These are phyloP conservation scores for Ogataea hybrid DNA, from an alignment of 1,139 yeast genomes.

Conservation along the genomic window DNA sequence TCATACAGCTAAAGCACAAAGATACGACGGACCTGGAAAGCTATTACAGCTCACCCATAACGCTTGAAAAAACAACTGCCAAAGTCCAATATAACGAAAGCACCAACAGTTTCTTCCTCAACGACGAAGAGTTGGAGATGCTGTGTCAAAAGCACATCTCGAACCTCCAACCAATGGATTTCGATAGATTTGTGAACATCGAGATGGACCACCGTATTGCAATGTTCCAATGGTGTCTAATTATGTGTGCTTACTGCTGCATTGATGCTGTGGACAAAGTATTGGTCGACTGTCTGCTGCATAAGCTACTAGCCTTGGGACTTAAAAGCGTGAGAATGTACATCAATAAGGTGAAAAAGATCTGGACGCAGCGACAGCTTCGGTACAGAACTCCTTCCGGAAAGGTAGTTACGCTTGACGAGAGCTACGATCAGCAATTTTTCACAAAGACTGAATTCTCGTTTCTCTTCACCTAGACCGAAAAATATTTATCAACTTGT, in stretches of 20 bases:
- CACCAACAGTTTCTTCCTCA: conserved; percentile 10
- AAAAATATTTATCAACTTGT: neutral
- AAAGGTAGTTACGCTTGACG: conserved; percentile 12
- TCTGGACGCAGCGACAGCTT: conserved; percentile 25
- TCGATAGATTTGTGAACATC: conserved; percentile 16
- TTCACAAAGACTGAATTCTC: conserved; percentile 14
- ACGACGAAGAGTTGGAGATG: conserved; percentile 11
- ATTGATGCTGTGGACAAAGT: conserved; percentile 27
- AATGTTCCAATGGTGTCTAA: conserved; percentile 35
- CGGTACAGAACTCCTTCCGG: conserved; percentile 12
- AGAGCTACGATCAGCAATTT: conserved; percentile 8
- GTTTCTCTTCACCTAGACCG: conserved; percentile 16
- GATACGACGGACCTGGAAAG: conserved; percentile 18
- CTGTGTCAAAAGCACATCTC: conserved; percentile 8
- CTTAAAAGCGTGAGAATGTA: conserved; percentile 22
- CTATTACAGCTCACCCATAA: conserved; percentile 20
- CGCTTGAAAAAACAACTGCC: conserved; percentile 10
- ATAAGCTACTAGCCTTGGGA: conserved; percentile 20
- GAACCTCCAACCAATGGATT: conserved; percentile 9
- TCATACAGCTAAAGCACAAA: conserved; percentile 20
- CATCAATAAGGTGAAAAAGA: conserved; percentile 17
- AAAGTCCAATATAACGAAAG: conserved; percentile 6
- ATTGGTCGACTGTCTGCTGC: conserved; percentile 23
- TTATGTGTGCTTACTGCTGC: conserved; percentile 31
- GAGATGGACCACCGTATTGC: conserved; percentile 33